Evolutionary conservation across 305 asterid species (phyloP), one percentile per base, ranked within the genome.

Genomic region (Fraxinus sp.): DNA sequence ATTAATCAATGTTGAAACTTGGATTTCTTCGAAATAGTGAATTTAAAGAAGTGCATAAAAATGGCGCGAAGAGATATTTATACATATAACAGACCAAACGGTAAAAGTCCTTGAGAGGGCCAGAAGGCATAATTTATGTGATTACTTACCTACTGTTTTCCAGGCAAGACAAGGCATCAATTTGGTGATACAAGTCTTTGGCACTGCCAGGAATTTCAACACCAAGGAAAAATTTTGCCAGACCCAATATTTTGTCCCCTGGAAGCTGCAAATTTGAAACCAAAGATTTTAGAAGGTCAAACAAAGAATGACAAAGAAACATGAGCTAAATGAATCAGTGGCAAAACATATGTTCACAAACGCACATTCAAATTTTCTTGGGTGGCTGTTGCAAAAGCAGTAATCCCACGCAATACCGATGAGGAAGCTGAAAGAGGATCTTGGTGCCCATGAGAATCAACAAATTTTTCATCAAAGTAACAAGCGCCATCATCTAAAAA

Each of bases 391-490:
- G 97, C 92, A 89, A 94, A 91, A 82, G 98, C 92, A 79, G 95
- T 86, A 83, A 93, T 79, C 80, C 99, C 99, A 73, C 91, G 95
- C 84, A 95, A 90, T 71, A 96, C 93, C 1, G 95, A 87, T 28
- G 98, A 93, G 74, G 99, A 92, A 84, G 94, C 96, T 62, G 98
- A 91, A 80, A 96, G 88, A 82, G 98, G 95, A 84, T 96, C 93
- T 80, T 90, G 92, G 86, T 89, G 89, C 76, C 91, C 97, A 83
- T 83, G 90, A 75, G 92, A 91, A 86, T 91, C 70, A 59, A 59
- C 14, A 22, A 59, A 20, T 59, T 59, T 59, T 59, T 59, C 97
- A 86, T 92, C 97, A 79, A 96, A 94, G 92, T 91, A 94, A 90
- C 87, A 93, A 78, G 97, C 79, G 28, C 99, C 99, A 81, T 96